phyloP scores from a whole-genome alignment of 305 asterid species.

The Stenogyne calaminthoides region DNA sequence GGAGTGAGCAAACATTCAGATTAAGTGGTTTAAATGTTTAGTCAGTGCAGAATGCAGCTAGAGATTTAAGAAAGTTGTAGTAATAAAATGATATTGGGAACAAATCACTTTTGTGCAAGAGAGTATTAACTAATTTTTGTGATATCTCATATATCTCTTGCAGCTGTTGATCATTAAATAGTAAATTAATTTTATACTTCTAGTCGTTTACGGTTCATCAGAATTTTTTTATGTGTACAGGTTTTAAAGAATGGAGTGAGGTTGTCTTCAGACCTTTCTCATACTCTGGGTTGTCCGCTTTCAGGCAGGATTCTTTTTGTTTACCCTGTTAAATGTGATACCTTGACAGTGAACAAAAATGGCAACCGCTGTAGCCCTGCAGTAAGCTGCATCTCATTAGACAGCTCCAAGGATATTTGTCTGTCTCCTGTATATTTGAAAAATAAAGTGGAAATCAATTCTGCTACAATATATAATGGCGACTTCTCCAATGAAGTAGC shows the following conservation, averaged over 20 bases:
- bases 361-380: constrained; percentile 33
- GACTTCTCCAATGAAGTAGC: constrained; percentile 34
- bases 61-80: constrained; percentile 1
- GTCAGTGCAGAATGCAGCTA: not conserved
- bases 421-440: constrained; percentile 55
- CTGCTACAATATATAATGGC: constrained; percentile 36
- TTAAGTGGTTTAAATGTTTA: not conserved
- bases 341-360: constrained; percentile 43
- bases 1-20: constrained; percentile 6
- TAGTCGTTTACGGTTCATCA: constrained; percentile 12
- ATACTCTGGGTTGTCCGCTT: constrained; percentile 76
- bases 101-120: not conserved
- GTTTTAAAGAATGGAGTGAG: constrained; percentile 67
- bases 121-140: constrained; percentile 8
- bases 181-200: constrained; percentile 5
- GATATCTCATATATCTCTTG: not conserved
- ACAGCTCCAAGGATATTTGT: constrained; percentile 58
- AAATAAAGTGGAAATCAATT: constrained; percentile 34
- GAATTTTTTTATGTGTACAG: constrained; percentile 45
- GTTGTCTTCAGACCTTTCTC: constrained; percentile 69
- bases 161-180: not conserved
- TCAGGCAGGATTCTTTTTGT: constrained; percentile 70
- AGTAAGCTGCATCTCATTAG: constrained; percentile 41
- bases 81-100: not conserved
- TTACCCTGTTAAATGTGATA: constrained; percentile 52